Base-by-base conservation (phyloP, 805 yeast genomes). In the Suhomyces vadensis region DNA sequence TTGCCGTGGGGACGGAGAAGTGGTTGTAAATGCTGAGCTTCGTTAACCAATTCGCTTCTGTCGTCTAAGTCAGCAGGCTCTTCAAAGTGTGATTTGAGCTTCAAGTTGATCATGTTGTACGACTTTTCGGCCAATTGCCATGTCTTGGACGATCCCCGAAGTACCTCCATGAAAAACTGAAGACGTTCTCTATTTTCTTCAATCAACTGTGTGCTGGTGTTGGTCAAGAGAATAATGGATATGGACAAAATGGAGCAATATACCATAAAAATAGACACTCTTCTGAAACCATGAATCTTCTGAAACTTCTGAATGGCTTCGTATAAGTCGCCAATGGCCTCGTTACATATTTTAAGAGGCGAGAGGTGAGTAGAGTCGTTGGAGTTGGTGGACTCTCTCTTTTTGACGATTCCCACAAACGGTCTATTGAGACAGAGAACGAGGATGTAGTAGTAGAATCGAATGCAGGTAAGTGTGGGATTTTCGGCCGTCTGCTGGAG, bases 361-460 rank as follows among this genome's bases (percentile, higher is more conserved):
- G 65, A 54, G 20, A 56, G 54, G 8, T 56, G 49, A 6, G 27
- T 21, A 22, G 35, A 38, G 20, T 50, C 48, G 20, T 55, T 52
- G 17, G 52, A 50, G 5, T 31, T 26, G 11, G 52, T 9, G 29
- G 37, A 9, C 16, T 37, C 33, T 2, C 41, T 22, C 21, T 48
- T 53, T 19, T 50, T 49, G 23, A 42, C 27, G 27, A 70, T 53
- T 3, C 78, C 81, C 31, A 80, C 72, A 52, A 81, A 81, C 2
- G 85, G 85, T 33, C 82, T 66, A 53, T 81, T 81, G 41, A 81
- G 69, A 44, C 85, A 80, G n/a, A 82, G 63, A 13, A 77, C 59
- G 1, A 79, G 73, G 36, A 82, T 73, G 54, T 81, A 82, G 56
- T 81, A 82, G 52, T 78, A 79, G 52, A 77, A 79, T 54, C 79